Base-by-base conservation (phyloP, 495 filamentous ascomycete species). In the Podospora appendiculata region DNA sequence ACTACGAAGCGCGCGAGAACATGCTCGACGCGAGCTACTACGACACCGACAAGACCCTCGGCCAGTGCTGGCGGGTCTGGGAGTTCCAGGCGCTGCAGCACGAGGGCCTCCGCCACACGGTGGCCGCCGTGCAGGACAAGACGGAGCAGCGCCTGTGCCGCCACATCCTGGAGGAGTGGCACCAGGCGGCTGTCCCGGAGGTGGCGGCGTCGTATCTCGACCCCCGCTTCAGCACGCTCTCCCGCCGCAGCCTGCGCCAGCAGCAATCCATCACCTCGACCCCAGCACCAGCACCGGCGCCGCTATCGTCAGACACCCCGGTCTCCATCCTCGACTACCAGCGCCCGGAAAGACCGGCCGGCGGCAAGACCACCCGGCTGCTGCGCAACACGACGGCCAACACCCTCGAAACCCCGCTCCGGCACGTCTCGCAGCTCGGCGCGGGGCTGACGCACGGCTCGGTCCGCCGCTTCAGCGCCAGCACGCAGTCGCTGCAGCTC, bases 61-160 rank as follows among this genome's bases (percentile, higher is more conserved):
- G 32, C 8, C 18, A 32, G 4, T 59, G 54, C 39, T 57, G 53
- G 55, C 49, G 56, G 18, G 45, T 25, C 9, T 67, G 64, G 64
- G 66, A 67, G 39, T 62, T 63, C n/a, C 55, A 69, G 35, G 44
- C 45, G 2, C 50, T 69, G 4, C 64, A 67, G 50, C 38, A 55
- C 8, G 43, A 49, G n/a, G 50, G 58, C 18, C 53, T 49, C 16
- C 47, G 50, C 9, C 53, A 54, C 25, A 57, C 60, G 11, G 60
- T 57, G 9, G 33, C 33, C 3, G 57, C 60, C 4, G 18, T 69
- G 12, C 49, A 50, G 16, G 55, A 63, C 10, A 58, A 55, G 38
- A 62, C 63, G 43, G 58, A 63, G 0, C 36, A 50, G 36, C 50
- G 64, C 17, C 34, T 58, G 16, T 41, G 51, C 16, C 44, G 54